A percentile compares a stretch with the other conserved stretches of the same genome.
These are phyloP conservation scores for Aureobasidium melanogenum DNA, from an alignment of 2,329 filamentous ascomycete genomes.

Conservation along the genomic window DNA sequence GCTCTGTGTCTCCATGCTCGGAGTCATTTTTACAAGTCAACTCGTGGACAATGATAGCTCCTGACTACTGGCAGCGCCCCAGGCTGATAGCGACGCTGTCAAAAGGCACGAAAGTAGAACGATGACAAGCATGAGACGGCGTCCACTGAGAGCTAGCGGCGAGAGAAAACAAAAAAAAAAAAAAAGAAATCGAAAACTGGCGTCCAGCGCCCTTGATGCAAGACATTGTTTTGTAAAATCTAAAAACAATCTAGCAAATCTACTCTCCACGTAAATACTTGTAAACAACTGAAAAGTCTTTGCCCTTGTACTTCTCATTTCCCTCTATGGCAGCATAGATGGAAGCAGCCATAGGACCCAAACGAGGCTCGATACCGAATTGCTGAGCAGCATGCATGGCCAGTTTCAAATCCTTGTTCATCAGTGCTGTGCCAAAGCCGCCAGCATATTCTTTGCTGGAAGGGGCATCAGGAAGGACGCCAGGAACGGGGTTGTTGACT, in stretches of 20 bases:
- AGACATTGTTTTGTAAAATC: too few species aligned
- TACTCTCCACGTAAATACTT: constrained; percentile 40
- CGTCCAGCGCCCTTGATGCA: too few species aligned
- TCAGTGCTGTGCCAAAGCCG: constrained; percentile 42
- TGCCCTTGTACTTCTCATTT: constrained; percentile 36
- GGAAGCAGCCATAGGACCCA: constrained; percentile 37
- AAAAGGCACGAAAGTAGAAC: too few species aligned
- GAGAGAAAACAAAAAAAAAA: too few species aligned
- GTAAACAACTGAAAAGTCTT: constrained; percentile 44
- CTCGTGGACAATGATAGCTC: too few species aligned
- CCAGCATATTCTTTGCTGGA: constrained; percentile 60
- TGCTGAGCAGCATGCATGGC: constrained; percentile 39
- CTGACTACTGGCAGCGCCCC: too few species aligned
- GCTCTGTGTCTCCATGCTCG: too few species aligned
- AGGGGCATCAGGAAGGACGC: constrained; percentile 68
- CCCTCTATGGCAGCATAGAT: constrained; percentile 38
- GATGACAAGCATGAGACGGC: too few species aligned
- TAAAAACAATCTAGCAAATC: neutral
- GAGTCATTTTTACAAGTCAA: too few species aligned
- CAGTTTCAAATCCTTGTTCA: constrained; percentile 42
- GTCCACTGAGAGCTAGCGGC: too few species aligned
- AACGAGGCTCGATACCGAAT: constrained; percentile 33
- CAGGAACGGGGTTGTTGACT: constrained; percentile 87
- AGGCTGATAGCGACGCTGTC: too few species aligned
- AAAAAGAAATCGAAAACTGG: too few species aligned